Evolutionary conservation across 352 stramenopile genomes (phyloP), one percentile per base, ranked within the genome.

Genomic region (Lagenidium giganteum): DNA sequence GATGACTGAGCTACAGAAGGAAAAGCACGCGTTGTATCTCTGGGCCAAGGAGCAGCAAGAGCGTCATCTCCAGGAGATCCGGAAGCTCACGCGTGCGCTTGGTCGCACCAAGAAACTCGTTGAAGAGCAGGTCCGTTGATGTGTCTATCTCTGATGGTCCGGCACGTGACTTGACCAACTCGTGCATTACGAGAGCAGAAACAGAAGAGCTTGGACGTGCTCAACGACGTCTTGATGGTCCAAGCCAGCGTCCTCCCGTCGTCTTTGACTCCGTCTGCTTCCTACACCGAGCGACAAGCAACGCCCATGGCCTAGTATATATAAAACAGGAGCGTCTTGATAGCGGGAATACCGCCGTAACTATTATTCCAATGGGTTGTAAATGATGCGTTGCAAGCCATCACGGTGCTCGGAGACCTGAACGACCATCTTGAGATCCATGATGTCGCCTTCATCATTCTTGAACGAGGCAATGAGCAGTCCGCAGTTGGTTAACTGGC

Each of bases 381-480:
- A 95, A 49, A 95, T 81, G 57, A 93, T 95, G 25, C 83, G 64
- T 50, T 92, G 81, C 2, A 93, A 57, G 17, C 43, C 54, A 43
- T 59, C 78, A 47, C 67, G 64, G 57, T 92, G 79, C 42, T 89
- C 62, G 7, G 79, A 91, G 27, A 95, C 83, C 58, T 95, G 81
- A 34, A 92, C 71, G 42, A 95, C 83, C 79, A 93, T 91, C 50
- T 93, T 93, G 31, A 95, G 61, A 39, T 89, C 78, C 39, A 91
- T 60, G 49, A 95, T 89, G 20, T 85, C 70, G 38, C 75, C 78
- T 13, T 75, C 59, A 20, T 76, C 54, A 49, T 81, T 56, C 47
- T 82, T 85, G 44, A 95, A 86, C 3, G 79, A 70, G n/a, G 81
- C 81, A 23, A 81, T 85, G 27, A 95, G 63, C 37, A 95, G 53